Percentiles rank a stretch among this genome's conserved stretches.
Conservation (phyloP, 1,284 basidiomycete genomes). For the Thecaphora thlaspeos region DNA sequence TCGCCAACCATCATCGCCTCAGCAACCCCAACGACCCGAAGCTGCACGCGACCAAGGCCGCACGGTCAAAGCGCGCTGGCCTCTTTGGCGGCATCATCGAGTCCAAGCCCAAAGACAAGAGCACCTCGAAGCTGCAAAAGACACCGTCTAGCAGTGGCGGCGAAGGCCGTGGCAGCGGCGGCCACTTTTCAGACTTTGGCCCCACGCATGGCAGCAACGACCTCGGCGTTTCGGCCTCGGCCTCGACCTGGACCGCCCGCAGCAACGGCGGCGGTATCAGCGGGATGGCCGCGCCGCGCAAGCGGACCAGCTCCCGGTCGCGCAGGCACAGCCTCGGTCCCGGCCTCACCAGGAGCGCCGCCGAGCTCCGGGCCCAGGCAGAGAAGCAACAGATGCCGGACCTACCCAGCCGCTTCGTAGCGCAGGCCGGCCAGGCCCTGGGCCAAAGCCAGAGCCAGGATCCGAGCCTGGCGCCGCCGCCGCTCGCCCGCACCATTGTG, state of each 20-base stretch:
- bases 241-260: background rate
- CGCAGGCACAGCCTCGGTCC: background rate
- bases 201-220: too few relatives aligned
- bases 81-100: conserved; percentile 26
- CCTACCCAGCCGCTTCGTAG: background rate
- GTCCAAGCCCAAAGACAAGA: conserved; percentile 7
- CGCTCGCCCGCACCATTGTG: background rate
- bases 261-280: too few relatives aligned
- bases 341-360: background rate
- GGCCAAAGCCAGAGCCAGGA: too few relatives aligned
- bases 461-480: background rate
- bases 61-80: conserved; percentile 24
- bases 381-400: background rate
- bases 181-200: too few relatives aligned
- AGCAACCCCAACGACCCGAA: conserved; percentile 32
- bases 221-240: background rate
- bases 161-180: too few relatives aligned
- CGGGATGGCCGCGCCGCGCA: too few relatives aligned
- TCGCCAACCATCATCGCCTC: conserved; percentile 33
- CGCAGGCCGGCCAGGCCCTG: too few relatives aligned
- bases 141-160: background rate
- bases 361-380: background rate
- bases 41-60: conserved; percentile 18
- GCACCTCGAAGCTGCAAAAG: background rate
- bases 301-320: background rate